A percentile compares a stretch with the other conserved stretches of the same genome.
These are phyloP conservation scores for Ustilago xerochloae DNA, from an alignment of 1,284 basidiomycete species.

Conservation along the genomic window DNA sequence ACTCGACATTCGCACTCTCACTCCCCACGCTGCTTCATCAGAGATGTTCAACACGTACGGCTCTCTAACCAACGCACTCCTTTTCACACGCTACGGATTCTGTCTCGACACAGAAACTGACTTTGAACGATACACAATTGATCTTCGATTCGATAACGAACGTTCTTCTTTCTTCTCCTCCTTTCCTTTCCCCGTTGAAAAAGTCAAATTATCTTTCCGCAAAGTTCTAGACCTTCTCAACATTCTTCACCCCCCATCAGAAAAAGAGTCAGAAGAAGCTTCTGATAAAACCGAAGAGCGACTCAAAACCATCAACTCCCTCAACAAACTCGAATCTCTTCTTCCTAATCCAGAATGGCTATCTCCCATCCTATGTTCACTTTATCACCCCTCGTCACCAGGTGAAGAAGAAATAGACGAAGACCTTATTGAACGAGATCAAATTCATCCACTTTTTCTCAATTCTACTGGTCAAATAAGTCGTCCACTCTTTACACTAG, in stretches of 20 bases:
- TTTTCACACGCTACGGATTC: constrained; percentile 63
- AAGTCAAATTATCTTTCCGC: not conserved
- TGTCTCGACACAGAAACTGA: constrained; percentile 57
- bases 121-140: constrained; percentile 53
- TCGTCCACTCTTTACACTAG: constrained; percentile 13
- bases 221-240: not conserved
- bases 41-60: constrained; percentile 64
- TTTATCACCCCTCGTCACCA: constrained; percentile 1
- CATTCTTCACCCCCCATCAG: not conserved
- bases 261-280: not conserved
- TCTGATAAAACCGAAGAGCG: not conserved
- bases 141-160: constrained; percentile 40
- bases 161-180: not conserved
- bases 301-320: not conserved
- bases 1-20: constrained; percentile 53
- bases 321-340: not conserved
- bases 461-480: constrained; percentile 22
- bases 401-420: constrained; percentile 6
- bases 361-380: constrained; percentile 2
- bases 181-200: not conserved
- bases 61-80: constrained; percentile 50
- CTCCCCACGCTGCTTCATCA: constrained; percentile 3
- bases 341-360: not conserved
- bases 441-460: constrained; percentile 31
- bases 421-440: constrained; percentile 28